Conservation (phyloP, 2,329 filamentous ascomycete species). For the Ustulina deusta region DNA sequence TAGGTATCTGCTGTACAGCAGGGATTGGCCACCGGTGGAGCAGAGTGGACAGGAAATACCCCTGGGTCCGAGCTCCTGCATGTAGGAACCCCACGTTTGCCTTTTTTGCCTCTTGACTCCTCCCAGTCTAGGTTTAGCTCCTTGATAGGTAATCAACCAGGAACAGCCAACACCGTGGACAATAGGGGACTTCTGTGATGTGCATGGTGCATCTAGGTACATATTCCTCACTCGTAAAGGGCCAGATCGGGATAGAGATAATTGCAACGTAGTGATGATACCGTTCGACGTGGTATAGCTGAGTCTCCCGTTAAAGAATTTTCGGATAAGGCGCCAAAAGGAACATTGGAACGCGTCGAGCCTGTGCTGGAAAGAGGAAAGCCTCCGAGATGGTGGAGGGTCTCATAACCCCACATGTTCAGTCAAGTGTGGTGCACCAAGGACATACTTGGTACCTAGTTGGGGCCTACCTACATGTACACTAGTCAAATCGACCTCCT, state of each 20-base stretch:
- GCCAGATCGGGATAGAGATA: background rate
- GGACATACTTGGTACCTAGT: too few species aligned
- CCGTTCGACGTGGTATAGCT: slow-evolving; percentile 1
- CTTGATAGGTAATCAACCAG: slow-evolving; percentile 5
- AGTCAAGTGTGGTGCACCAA: background rate
- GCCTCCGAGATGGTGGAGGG: slow-evolving; percentile 5
- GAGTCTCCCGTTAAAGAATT: slow-evolving; percentile 9
- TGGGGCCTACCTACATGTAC: too few species aligned
- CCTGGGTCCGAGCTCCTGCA: slow-evolving; percentile 32
- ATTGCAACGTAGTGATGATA: background rate
- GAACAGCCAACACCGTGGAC: slow-evolving; percentile 15
- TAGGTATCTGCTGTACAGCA: slow-evolving; percentile 8
- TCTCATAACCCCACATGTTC: slow-evolving; percentile 8
- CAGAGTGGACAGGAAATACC: slow-evolving; percentile 15
- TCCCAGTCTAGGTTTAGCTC: slow-evolving; percentile 18
- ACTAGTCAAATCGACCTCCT: too few species aligned
- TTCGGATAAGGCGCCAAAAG: slow-evolving; percentile 9
- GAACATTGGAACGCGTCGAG: slow-evolving; percentile 21
- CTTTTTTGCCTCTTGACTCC: background rate
- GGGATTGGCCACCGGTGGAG: background rate
- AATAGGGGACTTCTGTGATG: slow-evolving; percentile 8
- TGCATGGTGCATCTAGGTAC: background rate
- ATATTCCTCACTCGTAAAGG: background rate
- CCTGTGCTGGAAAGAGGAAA: slow-evolving; percentile 14
- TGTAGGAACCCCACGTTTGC: slow-evolving; percentile 14